Base-by-base conservation (phyloP, 1,139 yeast species). In the Yamadazyma dendronema region DNA sequence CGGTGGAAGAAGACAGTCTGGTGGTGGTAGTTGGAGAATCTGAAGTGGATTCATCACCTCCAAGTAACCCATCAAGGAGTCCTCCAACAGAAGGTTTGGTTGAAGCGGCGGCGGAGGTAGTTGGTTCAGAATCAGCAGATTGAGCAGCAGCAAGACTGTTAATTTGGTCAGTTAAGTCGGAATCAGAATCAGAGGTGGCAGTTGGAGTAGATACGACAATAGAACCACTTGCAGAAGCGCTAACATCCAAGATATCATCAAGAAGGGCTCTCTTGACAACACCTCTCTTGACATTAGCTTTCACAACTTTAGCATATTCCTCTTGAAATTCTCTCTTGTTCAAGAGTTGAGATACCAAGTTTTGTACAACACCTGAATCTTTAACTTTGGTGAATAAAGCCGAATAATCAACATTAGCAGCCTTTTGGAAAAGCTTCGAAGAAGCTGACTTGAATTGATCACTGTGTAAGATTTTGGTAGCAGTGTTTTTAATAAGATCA, bases 311-410 rank as follows among this genome's bases (percentile, higher is more conserved):
- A 21, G 47, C 35, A 37, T 52, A 53, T 33, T 46, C 48, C 3
- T 37, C 36, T 25, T 46, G 39, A 28, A 50, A 46, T 8, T 43
- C 47, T 31, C 51, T 42, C 13, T 52, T 45, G 36, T 44, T 49
- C 38, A 54, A 40, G 13, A 54, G 43, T 12, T 43, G 42, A 14
- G 38, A 30, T 35, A 56, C 49, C 16, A 61, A 38, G 13, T 47
- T 43, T 13, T 49, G 39, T 39, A 58, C 54, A 36, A 54, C 31
- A 31, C 61, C 61, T 17, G 62, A 56, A 35, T 53, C 51, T 43
- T 61, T 60, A 34, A 64, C 45, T 16, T 56, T 46, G 24, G 46
- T 45, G 39, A 50, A 56, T 33, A 63, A 37, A 6, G 48, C 35
- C 9, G 44, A 29, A 46, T 56, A 54, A 43, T 62, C 53, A 35